Percentiles rank a stretch among this genome's conserved stretches.
These are phyloP conservation scores for Aspergillus oerlinghausenensis DNA, from an alignment of 2,329 filamentous ascomycete species.

Conservation along the genomic window DNA sequence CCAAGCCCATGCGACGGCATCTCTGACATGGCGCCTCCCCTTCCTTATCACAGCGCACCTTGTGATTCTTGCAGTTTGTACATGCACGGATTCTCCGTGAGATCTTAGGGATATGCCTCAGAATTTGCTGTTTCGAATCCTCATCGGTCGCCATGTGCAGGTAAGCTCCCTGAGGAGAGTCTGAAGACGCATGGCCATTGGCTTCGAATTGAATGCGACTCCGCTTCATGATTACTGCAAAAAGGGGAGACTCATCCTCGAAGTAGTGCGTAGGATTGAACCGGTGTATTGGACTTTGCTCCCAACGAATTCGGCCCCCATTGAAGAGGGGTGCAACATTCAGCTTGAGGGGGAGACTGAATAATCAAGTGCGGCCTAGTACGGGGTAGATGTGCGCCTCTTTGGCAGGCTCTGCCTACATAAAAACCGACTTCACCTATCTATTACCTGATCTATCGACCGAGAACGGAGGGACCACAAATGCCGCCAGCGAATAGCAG, in stretches of 20 bases:
- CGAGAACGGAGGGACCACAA: background rate
- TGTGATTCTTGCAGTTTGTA: slow-evolving; percentile 51
- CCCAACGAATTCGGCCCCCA: background rate
- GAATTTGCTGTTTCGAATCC: slow-evolving; percentile 18
- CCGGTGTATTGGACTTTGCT: background rate
- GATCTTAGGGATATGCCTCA: slow-evolving; percentile 36
- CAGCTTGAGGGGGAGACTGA: background rate
- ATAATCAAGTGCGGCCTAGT: background rate
- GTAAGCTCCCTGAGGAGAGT: slow-evolving; percentile 25
- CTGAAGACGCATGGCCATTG: slow-evolving; percentile 33
- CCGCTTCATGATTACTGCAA: slow-evolving; percentile 32
- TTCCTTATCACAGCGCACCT: slow-evolving; percentile 53
- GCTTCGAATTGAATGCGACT: slow-evolving; percentile 36
- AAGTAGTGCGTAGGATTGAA: slow-evolving; percentile 16
- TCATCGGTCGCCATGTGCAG: slow-evolving; percentile 22
- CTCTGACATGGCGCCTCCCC: slow-evolving; percentile 47
- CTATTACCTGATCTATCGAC: background rate
- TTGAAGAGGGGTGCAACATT: background rate
- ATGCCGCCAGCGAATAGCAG: background rate
- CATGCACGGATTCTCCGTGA: slow-evolving; percentile 47
- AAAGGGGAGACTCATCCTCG: slow-evolving; percentile 18
- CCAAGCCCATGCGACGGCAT: slow-evolving; percentile 47
- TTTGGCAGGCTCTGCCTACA: background rate
- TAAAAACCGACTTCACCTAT: background rate
- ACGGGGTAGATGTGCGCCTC: background rate